Conservation (phyloP, 306 rosid genomes). For the Trifolium subterraneum region DNA sequence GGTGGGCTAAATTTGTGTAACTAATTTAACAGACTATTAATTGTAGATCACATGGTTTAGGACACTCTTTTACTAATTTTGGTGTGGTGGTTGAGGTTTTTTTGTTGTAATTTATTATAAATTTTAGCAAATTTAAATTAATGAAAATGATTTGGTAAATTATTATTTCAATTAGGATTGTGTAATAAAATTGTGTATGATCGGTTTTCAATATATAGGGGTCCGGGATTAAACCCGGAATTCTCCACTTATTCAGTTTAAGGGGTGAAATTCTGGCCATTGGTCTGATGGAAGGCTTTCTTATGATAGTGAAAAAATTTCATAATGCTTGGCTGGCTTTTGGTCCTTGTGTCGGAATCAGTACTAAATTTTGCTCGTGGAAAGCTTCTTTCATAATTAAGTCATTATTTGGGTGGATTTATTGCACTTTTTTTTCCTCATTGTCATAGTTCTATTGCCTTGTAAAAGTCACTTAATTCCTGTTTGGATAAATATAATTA, state of each 20-base stretch:
- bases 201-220: no score
- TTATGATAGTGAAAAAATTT: not conserved
- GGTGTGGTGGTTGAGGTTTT: constrained; percentile 19
- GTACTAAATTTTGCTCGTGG: constrained; percentile 3
- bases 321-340: constrained; percentile 9
- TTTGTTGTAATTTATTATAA: constrained; percentile 26
- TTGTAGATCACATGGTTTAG: constrained; percentile 36
- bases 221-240: no score
- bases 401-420: constrained; percentile 8
- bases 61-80: constrained; percentile 11
- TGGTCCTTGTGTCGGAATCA: constrained; percentile 13
- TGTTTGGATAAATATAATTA: not conserved
- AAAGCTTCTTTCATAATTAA: constrained; percentile 2
- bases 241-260: no score
- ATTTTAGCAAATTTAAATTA: constrained; percentile 22
- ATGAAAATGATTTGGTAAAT: not conserved
- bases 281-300: constrained; percentile 10
- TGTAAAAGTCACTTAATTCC: constrained; percentile 14
- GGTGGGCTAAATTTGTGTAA: constrained; percentile 36
- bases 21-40: constrained; percentile 32
- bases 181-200: not conserved
- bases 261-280: no score
- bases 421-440: constrained; percentile 1
- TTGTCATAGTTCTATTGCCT: not conserved
- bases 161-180: not conserved